Evolutionary conservation across 805 yeast genomes (phyloP), one percentile per base, ranked within the genome.

Genomic region (Crinitomyces ghanaensis): DNA sequence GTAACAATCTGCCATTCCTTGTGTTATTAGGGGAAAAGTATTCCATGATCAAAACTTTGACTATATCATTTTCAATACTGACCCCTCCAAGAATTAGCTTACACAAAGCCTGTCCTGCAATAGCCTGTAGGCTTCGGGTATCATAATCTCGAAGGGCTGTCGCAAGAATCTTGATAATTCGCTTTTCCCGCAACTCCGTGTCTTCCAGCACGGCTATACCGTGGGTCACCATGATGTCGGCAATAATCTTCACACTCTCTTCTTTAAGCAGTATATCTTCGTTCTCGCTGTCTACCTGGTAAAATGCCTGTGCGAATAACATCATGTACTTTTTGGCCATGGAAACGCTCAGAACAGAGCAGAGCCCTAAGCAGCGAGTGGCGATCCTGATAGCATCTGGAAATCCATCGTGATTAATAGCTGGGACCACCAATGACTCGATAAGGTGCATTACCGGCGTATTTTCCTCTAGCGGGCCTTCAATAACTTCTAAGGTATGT

Each of bases 21-120:
- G 70, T 55, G 34, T 77, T 76, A 3, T 60, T 54, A 0, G 91
- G 85, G 34, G 78, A 74, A 57, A 82, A 86, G 48, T 84, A 88
- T 1, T 80, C 68, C 34, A 81, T 54, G 3, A 85, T 57, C 35
- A 86, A 62, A 0, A 80, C 70, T 49, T 79, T 38, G 7, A 56
- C 37, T 24, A 84, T 56, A 36, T 77, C 82, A 37, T 71, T 76
- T 48, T 79, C 85, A 5, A 64, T 68, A 36, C 85, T 65, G 14
- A 81, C 68, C 42, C 80, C 93, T 11, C 88, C 79, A 34, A 91
- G 62, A 45, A 77, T 73, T 32, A 88, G 59, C 57, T 88, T 86
- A 48, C 86, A 81, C 17, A 86, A 59, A 0, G 94, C 93, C 48
- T 83, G 93, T 0, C 88, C 94, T 6, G 88, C 79, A 1, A 74